Conservation (phyloP, 2,329 filamentous ascomycete genomes). For the Elsinoe necatrix region DNA sequence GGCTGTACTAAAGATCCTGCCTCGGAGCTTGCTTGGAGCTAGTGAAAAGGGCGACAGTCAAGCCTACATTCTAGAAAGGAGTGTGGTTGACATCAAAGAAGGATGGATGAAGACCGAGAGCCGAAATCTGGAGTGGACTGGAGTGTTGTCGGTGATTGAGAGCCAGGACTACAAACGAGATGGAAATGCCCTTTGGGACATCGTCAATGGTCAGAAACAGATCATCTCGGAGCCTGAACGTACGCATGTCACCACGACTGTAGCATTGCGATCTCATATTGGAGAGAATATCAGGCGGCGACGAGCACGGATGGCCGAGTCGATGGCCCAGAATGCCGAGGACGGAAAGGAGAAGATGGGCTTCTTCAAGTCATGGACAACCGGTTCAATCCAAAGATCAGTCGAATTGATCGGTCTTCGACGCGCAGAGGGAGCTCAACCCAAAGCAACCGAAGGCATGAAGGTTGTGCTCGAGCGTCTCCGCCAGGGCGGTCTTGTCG, state of each 20-base stretch:
- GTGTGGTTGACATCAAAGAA: constrained; percentile 67
- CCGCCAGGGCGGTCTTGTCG: constrained; percentile 57
- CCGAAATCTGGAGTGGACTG: constrained; percentile 72
- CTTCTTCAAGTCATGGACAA: constrained; percentile 56
- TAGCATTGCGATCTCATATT: constrained; percentile 63
- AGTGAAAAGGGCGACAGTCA: constrained; percentile 53
- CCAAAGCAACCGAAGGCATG: constrained; percentile 78
- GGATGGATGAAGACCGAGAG: constrained; percentile 79
- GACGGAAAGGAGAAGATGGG: constrained; percentile 45
- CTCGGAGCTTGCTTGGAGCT: constrained; percentile 57
- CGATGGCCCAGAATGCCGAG: constrained; percentile 31
- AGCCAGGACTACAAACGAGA: constrained; percentile 59
- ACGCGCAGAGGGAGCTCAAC: constrained; percentile 67
- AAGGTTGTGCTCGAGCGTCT: constrained; percentile 67
- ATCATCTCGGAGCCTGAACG: constrained; percentile 25
- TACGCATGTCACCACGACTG: constrained; percentile 65
- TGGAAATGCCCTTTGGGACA: constrained; percentile 16
- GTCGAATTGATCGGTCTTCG: constrained; percentile 72
- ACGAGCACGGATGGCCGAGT: constrained; percentile 35
- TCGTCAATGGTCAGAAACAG: constrained; percentile 25
- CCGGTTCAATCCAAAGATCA: constrained; percentile 64
- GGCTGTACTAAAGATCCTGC: constrained; percentile 67
- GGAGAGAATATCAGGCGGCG: constrained; percentile 58
- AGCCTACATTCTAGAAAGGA: constrained; percentile 72
- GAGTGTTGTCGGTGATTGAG: constrained; percentile 70